phyloP scores from a whole-genome alignment of 2,329 filamentous ascomycete species.

The Lojkania enalia region DNA sequence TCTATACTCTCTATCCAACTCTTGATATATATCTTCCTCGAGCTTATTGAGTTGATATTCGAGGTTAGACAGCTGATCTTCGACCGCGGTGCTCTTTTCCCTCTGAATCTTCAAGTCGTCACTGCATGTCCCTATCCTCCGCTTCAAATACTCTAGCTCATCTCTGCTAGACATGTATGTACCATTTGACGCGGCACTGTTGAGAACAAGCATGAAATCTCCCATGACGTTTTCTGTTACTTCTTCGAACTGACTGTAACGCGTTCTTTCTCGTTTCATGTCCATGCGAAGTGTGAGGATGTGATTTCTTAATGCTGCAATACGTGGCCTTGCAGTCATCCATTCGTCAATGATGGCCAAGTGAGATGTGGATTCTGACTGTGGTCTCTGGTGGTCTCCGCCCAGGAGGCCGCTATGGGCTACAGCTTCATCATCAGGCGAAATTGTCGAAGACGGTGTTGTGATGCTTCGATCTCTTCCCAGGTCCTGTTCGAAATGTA shows the following conservation, averaged over 20 bases:
- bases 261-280: constrained; percentile 5
- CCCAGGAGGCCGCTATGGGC: too few species aligned
- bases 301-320: constrained; percentile 3
- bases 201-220: constrained; percentile 5
- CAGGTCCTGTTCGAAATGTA: too few species aligned
- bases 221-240: constrained; percentile 2
- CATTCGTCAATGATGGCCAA: constrained; percentile 10
- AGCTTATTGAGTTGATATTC: constrained; percentile 13
- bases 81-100: constrained; percentile 1
- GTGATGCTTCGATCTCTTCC: too few species aligned
- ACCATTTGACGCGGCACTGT: constrained; percentile 1
- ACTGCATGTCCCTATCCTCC: not conserved
- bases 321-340: constrained; percentile 4
- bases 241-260: not conserved
- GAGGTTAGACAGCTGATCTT: constrained; percentile 10
- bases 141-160: constrained; percentile 2
- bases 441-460: too few species aligned
- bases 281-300: constrained; percentile 9
- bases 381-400: too few species aligned
- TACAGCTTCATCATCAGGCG: too few species aligned
- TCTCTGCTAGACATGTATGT: not conserved
- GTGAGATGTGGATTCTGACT: too few species aligned
- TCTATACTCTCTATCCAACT: constrained; percentile 6
- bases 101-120: not conserved
- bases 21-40: constrained; percentile 12